phyloP scores from a whole-genome alignment of 108 stramenopile species.

The Skeletonema potamos region DNA sequence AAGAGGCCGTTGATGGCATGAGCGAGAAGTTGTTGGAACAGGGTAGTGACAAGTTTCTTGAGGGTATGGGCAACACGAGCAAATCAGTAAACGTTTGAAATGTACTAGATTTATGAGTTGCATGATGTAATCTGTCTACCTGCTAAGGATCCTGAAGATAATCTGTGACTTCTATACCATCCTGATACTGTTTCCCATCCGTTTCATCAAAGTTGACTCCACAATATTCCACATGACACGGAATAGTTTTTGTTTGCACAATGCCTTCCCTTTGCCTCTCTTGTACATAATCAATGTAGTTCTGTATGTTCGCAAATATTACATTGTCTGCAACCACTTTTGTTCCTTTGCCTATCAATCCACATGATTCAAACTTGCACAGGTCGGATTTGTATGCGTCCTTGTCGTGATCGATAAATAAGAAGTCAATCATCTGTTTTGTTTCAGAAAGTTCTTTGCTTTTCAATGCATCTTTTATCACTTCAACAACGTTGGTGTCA shows the following conservation, averaged over 20 bases:
- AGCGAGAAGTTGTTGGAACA: conserved; percentile 62
- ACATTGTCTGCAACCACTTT: conserved; percentile 91
- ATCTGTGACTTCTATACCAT: conserved; percentile 47
- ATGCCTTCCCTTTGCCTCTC: conserved; percentile 46
- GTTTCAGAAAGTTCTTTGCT: neutral
- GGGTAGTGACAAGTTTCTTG: conserved; percentile 81
- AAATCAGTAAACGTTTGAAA: conserved; percentile 80
- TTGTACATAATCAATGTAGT: conserved; percentile 73
- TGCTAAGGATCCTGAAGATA: conserved; percentile 32
- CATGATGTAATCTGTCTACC: neutral
- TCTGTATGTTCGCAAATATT: conserved; percentile 64
- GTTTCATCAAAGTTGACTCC: neutral
- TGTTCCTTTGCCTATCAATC: conserved; percentile 47
- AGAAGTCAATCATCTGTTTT: conserved; percentile 48
- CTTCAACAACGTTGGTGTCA: conserved; percentile 34
- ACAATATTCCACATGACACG: conserved; percentile 64
- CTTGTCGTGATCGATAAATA: conserved; percentile 93
- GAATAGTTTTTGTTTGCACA: conserved; percentile 53
- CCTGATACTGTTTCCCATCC: neutral
- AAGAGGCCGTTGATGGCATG: conserved; percentile 67
- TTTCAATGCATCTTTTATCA: conserved; percentile 13
- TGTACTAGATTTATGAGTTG: neutral
- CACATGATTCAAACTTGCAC: conserved; percentile 49
- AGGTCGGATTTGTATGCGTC: conserved; percentile 77
- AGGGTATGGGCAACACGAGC: conserved; percentile 81